phyloP scores from a whole-genome alignment of 768 basidiomycete species.

The Trametes cingulata region DNA sequence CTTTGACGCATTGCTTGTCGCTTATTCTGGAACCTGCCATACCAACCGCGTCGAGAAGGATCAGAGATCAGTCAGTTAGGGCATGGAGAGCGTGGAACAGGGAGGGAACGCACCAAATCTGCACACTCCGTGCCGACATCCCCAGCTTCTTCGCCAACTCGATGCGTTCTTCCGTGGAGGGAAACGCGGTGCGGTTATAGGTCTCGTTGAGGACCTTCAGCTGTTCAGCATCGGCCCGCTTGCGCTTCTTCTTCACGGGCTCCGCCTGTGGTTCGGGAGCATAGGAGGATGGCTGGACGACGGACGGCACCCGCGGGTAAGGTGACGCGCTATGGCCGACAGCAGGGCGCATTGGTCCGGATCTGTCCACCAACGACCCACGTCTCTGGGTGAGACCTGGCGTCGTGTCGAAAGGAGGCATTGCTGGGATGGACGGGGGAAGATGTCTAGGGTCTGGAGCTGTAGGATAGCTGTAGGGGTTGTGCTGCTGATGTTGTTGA shows the following conservation, averaged over 20 bases:
- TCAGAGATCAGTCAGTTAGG: constrained; percentile 19
- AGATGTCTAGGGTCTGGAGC: constrained; percentile 40
- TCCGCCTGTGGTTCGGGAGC: constrained; percentile 33
- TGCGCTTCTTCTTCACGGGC: constrained; percentile 83
- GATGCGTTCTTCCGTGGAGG: constrained; percentile 83
- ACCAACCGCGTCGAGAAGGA: constrained; percentile 26
- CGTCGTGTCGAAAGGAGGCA: constrained; percentile 16
- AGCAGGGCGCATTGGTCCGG: constrained; percentile 21
- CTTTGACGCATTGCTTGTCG: constrained; percentile 81
- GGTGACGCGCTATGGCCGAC: constrained; percentile 46
- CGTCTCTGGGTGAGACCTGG: constrained; percentile 33
- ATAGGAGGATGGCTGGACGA: constrained; percentile 20
- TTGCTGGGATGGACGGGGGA: constrained; percentile 25
- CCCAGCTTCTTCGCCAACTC: constrained; percentile 74
- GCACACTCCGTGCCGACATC: constrained; percentile 84
- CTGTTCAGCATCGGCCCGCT: constrained; percentile 79
- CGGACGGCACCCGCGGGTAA: constrained; percentile 46
- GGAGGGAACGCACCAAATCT: constrained; percentile 66
- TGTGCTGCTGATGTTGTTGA: constrained; percentile 33
- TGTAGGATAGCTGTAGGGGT: constrained; percentile 35
- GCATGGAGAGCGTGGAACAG: background rate
- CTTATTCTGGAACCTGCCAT: constrained; percentile 82
- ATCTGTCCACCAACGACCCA: constrained; percentile 36
- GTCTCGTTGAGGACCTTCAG: constrained; percentile 80
- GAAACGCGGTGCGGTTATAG: constrained; percentile 80